Evolutionary conservation across 2,329 filamentous ascomycete species (phyloP).

Genomic region (Trichoderma guizhouense): DNA sequence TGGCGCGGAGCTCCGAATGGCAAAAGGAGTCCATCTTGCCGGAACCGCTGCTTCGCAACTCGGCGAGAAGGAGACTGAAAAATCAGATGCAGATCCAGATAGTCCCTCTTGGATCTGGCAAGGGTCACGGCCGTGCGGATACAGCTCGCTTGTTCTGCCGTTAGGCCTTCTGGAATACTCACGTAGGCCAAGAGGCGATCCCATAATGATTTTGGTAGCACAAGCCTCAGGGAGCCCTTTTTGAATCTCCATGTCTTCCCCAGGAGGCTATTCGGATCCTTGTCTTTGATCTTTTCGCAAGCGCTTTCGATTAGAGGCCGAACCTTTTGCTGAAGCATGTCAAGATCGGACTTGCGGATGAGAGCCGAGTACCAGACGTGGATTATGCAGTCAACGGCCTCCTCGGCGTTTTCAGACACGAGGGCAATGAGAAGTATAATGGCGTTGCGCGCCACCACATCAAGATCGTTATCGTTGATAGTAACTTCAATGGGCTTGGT

Average conservation of each 20-base stretch:
- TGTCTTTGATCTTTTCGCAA: background rate
- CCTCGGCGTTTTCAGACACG: background rate
- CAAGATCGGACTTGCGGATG: slow-evolving; percentile 15
- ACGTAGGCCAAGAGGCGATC: background rate
- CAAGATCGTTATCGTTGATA: background rate
- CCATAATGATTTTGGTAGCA: background rate
- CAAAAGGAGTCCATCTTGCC: background rate
- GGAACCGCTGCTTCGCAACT: background rate
- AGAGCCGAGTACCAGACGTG: slow-evolving; percentile 24
- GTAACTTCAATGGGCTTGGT: background rate
- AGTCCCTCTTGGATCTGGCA: background rate
- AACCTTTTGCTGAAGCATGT: background rate
- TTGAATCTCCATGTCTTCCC: background rate
- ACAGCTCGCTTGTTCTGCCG: background rate
- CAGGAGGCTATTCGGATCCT: background rate
- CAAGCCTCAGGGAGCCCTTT: background rate
- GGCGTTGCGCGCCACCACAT: slow-evolving; percentile 2
- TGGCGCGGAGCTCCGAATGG: background rate
- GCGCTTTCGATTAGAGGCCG: background rate
- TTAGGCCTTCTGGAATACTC: background rate
- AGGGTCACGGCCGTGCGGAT: background rate
- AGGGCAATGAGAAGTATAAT: slow-evolving; percentile 12
- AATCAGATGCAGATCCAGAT: background rate
- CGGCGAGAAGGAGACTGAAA: background rate
- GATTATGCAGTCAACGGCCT: slow-evolving; percentile 22